These are phyloP conservation scores for Apiotrichum laibachii DNA, from an alignment of 1,284 basidiomycete species.

Conservation along the genomic window DNA sequence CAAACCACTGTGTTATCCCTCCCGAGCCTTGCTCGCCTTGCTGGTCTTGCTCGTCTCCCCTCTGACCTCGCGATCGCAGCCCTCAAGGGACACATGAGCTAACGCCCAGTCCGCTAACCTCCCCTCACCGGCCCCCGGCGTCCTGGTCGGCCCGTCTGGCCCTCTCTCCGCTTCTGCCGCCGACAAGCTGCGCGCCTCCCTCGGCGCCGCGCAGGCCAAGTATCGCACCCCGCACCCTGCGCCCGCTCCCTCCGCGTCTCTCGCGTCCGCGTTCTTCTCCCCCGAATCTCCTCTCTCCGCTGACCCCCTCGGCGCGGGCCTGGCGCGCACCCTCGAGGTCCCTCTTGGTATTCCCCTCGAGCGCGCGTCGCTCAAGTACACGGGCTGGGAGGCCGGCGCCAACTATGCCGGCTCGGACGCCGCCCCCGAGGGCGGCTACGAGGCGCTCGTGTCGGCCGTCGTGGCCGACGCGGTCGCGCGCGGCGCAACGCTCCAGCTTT, in stretches of 20 bases:
- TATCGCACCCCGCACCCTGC: slow-evolving; percentile 38
- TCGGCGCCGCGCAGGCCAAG: slow-evolving; percentile 38
- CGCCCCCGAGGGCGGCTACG: slow-evolving; percentile 55
- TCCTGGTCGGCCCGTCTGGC: slow-evolving; percentile 44
- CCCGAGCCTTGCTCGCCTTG: too few species aligned
- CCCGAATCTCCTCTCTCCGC: slow-evolving; percentile 40
- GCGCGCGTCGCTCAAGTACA: slow-evolving; percentile 47
- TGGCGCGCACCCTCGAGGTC: slow-evolving; percentile 53
- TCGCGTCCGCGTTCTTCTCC: slow-evolving; percentile 48
- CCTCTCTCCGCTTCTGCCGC: slow-evolving; percentile 26
- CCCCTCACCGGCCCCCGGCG: slow-evolving; percentile 39
- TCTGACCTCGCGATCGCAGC: too few species aligned
- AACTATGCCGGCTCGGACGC: slow-evolving; percentile 55
- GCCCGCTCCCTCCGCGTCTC: slow-evolving; percentile 28
- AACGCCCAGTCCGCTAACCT: slow-evolving; percentile 32
- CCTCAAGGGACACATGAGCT: not conserved
- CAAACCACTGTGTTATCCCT: too few species aligned
- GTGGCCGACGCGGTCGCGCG: slow-evolving; percentile 40
- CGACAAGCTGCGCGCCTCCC: slow-evolving; percentile 27
- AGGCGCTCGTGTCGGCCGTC: slow-evolving; percentile 49
- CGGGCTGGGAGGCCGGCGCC: slow-evolving; percentile 49
- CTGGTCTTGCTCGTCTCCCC: too few species aligned
- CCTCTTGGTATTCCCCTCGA: slow-evolving; percentile 54
- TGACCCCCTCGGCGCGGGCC: slow-evolving; percentile 11
- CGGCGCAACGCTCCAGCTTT: slow-evolving; percentile 48